Evolutionary conservation across 2,329 filamentous ascomycete genomes (phyloP), one percentile per base, ranked within the genome.

Genomic region (Pyrenophora graminea): DNA sequence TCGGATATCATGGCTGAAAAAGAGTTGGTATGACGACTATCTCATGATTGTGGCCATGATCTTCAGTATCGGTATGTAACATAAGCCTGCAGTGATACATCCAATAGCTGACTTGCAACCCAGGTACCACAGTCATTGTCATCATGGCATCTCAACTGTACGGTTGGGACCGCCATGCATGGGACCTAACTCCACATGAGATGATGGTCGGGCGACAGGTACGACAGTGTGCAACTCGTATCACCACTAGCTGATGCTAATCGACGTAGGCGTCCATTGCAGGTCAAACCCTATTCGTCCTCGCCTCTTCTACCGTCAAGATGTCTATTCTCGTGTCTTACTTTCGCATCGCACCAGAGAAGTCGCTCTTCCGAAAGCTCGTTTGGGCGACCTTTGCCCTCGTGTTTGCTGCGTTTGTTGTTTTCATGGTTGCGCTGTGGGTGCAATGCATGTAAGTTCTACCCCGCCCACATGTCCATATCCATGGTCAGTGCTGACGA

Each of bases 281-380:
- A 33, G 69, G 66, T 19, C 71, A 74, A 48, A 68, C 70, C 1
- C 48, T 74, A 33, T 74, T 74, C 55, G 66, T 74, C 25, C 63
- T 73, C 37, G 71, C 71, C 17, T 74, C 71, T 5, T 71, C 63
- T 39, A 70, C 69, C 5, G 67, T 71, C 25, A 74, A 74, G 50
- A 64, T 72, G 57, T 74, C 71, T 1, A 73, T 74, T 43, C 59
- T 74, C 19, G 65, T 69, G 23, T 71, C 66, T n/a, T 74, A 74
- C 47, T 72, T 74, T 40, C 65, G 71, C 36, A 72, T 74, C 38
- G 71, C 71, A 31, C 70, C 71, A n/a, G 63, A 68, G 36, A 72
- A 71, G 56, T 69, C 70, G n/a, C 43, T 71, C 17, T 73, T 74
- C 54, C 68, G 70, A 13, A 70, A 69, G 56, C 58, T 73, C 27